These are phyloP conservation scores for Myxozyma kluyveri DNA, from an alignment of 805 yeast species.

Conservation along the genomic window DNA sequence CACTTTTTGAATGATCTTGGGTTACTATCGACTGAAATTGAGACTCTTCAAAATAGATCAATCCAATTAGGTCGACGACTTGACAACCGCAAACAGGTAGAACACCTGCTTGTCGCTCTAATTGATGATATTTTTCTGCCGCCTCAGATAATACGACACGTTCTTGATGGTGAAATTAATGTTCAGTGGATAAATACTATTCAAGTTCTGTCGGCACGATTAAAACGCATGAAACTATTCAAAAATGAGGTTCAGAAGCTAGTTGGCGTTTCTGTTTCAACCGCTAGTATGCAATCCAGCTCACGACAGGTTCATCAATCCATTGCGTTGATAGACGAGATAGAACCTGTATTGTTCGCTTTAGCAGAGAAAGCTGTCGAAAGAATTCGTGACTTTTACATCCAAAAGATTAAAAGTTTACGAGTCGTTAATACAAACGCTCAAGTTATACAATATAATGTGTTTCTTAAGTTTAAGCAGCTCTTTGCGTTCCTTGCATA, in stretches of 20 bases:
- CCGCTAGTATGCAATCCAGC: background rate
- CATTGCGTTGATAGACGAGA: slow-evolving; percentile 17
- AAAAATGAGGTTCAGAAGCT: slow-evolving; percentile 33
- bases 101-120: slow-evolving; percentile 63
- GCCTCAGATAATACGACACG: slow-evolving; percentile 60
- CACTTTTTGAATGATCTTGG: slow-evolving; percentile 59
- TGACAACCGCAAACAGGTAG: slow-evolving; percentile 48
- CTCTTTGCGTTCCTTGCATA: slow-evolving; percentile 55
- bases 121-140: slow-evolving; percentile 73
- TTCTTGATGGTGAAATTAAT: slow-evolving; percentile 57
- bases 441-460: slow-evolving; percentile 66
- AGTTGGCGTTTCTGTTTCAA: background rate
- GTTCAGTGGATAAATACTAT: slow-evolving; percentile 52
- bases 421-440: slow-evolving; percentile 66
- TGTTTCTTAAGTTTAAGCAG: slow-evolving; percentile 58
- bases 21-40: slow-evolving; percentile 59
- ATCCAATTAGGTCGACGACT: slow-evolving; percentile 49
- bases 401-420: slow-evolving; percentile 62
- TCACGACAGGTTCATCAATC: background rate
- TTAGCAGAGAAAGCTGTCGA: slow-evolving; percentile 54
- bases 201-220: slow-evolving; percentile 58
- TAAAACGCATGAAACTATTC: slow-evolving; percentile 50
- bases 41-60: slow-evolving; percentile 55
- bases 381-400: slow-evolving; percentile 67
- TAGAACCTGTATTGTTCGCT: slow-evolving; percentile 18